Percentiles rank a stretch among this genome's conserved stretches.
Conservation (phyloP, 2,329 filamentous ascomycete species). For the Fusarium succisae region DNA sequence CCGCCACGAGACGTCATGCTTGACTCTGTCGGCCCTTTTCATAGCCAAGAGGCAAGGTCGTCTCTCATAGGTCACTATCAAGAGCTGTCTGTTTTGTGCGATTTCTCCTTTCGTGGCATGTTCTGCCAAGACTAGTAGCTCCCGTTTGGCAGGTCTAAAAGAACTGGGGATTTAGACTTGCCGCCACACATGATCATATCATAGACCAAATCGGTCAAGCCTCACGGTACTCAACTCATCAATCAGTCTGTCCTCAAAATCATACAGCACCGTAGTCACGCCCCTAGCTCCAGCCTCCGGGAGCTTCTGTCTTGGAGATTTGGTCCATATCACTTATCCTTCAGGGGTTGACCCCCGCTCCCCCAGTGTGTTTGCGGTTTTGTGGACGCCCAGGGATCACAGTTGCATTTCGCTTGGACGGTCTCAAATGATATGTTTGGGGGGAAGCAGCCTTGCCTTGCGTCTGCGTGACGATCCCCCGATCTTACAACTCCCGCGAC, state of each 20-base stretch:
- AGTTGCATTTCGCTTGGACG: constrained; percentile 32
- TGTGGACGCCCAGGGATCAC: constrained; percentile 32
- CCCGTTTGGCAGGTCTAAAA: constrained; percentile 26
- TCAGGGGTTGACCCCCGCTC: constrained; percentile 16
- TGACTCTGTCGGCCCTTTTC: constrained; percentile 33
- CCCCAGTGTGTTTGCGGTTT: constrained; percentile 21
- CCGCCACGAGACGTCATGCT: constrained; percentile 27
- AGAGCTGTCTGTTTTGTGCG: constrained; percentile 26
- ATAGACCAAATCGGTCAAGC: constrained; percentile 6
- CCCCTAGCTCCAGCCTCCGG: constrained; percentile 12
- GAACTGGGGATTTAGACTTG: constrained; percentile 27
- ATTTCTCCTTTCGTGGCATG: constrained; percentile 20
- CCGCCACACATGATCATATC: constrained; percentile 20
- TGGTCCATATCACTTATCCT: not conserved
- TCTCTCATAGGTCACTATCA: constrained; percentile 1
- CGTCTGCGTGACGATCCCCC: constrained; percentile 37
- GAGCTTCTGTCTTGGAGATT: constrained; percentile 1
- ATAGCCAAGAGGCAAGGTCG: constrained; percentile 8
- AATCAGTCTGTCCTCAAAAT: not conserved
- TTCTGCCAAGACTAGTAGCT: constrained; percentile 33
- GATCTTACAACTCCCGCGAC: constrained; percentile 38
- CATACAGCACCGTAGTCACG: not conserved
- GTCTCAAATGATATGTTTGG: constrained; percentile 22
- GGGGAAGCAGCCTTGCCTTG: constrained; percentile 31
- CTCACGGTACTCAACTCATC: not conserved